phyloP scores from a whole-genome alignment of 257 asterid species.

The Mentha longifolia region DNA sequence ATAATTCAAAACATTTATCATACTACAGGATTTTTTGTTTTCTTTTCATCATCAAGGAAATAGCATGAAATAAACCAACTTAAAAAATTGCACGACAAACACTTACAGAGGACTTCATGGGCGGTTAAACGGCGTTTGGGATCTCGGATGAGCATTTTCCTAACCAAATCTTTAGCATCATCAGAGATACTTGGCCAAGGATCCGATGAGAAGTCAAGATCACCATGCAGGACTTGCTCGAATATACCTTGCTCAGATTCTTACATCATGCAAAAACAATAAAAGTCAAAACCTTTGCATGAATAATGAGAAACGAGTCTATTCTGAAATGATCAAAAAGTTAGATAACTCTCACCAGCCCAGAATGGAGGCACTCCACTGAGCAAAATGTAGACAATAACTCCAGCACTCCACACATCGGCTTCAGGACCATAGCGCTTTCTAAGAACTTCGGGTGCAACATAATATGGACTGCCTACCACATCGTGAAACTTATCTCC shows the following conservation, averaged over 20 bases:
- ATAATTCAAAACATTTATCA: no score
- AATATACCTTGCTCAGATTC: conserved; percentile 92
- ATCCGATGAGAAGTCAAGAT: conserved; percentile 85
- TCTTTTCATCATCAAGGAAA: no score
- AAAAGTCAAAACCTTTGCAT: neutral
- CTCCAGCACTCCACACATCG: conserved; percentile 99
- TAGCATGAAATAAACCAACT: neutral
- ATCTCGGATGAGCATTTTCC: conserved; percentile 90
- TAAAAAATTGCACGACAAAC: conserved; percentile 19
- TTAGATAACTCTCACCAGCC: conserved; percentile 69
- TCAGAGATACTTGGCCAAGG: conserved; percentile 97
- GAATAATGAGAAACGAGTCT: neutral
- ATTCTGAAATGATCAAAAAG: neutral
- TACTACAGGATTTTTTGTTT: neutral
- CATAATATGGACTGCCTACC: conserved; percentile 97
- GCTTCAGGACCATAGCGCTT: conserved; percentile 93
- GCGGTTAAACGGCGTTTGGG: conserved; percentile 88
- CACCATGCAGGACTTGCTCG: conserved; percentile 92
- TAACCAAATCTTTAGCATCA: conserved; percentile 84
- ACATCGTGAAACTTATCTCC: conserved; percentile 82
- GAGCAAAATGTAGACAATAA: conserved; percentile 84
- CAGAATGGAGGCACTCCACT: conserved; percentile 99
- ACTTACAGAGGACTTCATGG: conserved; percentile 91
- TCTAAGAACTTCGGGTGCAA: conserved; percentile 93
- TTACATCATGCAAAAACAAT: conserved; percentile 29